Conservation (phyloP, 2,329 filamentous ascomycete species). For the Passalora sequoiae region DNA sequence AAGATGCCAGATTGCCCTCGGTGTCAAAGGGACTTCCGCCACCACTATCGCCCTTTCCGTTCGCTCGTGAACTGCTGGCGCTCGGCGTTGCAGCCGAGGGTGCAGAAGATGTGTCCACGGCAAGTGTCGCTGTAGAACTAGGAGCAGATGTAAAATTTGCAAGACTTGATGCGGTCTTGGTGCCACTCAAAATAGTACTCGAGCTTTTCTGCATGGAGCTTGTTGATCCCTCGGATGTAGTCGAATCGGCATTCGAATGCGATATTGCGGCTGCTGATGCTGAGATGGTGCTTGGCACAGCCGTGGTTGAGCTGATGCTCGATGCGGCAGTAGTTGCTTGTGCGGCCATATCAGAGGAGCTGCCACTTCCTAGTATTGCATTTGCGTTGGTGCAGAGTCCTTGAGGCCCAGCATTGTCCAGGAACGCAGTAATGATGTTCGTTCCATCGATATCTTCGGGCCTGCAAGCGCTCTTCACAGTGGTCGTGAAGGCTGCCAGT, state of each 20-base stretch:
- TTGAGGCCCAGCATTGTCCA: slow-evolving; percentile 36
- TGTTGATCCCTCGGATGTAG: slow-evolving; percentile 4
- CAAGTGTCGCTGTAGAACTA: slow-evolving; percentile 14
- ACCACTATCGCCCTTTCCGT: slow-evolving; percentile 34
- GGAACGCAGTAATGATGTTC: slow-evolving; percentile 41
- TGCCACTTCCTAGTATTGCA: slow-evolving; percentile 14
- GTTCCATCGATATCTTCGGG: slow-evolving; percentile 34
- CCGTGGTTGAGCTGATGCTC: slow-evolving; percentile 4
- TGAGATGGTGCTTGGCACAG: slow-evolving; percentile 6
- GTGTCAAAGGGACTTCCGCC: slow-evolving; percentile 45
- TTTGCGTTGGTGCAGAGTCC: slow-evolving; percentile 37
- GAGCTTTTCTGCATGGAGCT: slow-evolving; percentile 5
- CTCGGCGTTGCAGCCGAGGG: slow-evolving; percentile 15
- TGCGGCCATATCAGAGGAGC: slow-evolving; percentile 6
- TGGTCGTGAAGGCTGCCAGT: slow-evolving; percentile 33
- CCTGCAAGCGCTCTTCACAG: slow-evolving; percentile 34
- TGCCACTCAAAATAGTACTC: slow-evolving; percentile 11
- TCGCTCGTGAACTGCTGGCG: slow-evolving; percentile 29
- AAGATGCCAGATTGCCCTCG: slow-evolving; percentile 16
- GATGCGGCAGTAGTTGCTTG: neutral
- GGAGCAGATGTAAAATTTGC: slow-evolving; percentile 8
- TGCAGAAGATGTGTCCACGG: slow-evolving; percentile 18
- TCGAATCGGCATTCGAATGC: too few relatives aligned
- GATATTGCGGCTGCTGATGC: slow-evolving; percentile 8
- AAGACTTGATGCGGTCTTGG: slow-evolving; percentile 16